Base-by-base conservation (phyloP, 345 rosid species). In the Populus alba region DNA sequence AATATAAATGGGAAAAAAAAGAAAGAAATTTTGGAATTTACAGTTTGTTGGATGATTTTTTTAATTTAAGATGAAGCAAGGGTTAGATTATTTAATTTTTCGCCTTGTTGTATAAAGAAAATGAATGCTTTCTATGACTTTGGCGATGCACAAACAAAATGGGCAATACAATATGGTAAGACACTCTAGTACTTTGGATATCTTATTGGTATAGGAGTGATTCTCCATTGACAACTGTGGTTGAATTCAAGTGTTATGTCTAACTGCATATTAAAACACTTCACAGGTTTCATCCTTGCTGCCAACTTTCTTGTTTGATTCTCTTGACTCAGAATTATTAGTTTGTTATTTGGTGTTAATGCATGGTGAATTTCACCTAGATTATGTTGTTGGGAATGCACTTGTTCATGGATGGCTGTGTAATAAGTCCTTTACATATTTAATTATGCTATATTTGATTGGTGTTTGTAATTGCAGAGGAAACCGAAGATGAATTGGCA, bases 401-500 rank as follows among this genome's bases (percentile, higher is more conserved):
- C 22, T 53, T 63, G 68, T 38, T 49, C 53, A 53, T 65, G 43
- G 27, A 23, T 18, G 49, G 63, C 12, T 27, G 62, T 57, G 62
- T 53, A 66, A 61, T 3, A 29, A 22, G 59, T 57, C 33, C 20
- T 81, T 62, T 31, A 12, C 41, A 49, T 59, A 16, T 29, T 41
- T 35, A 51, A 65, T 29, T 22, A 31, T 69, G 35, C 6, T 37
- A 49, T 12, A 1, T 35, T 27, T 29, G 4, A 27, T 65, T 18
- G 37, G 55, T 59, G 22, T 67, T 75, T 72, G 61, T 38, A 38
- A 74, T 66, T 87, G 79, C 95, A 94, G 99, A 87, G 70, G 76
- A 87, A 81, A 71, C 89, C 10, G 75, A 87, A 81, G 97, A 90
- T 11, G 95, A 90, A 75, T 83, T 90, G 81, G 76, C 71, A 69